A percentile compares a stretch with the other conserved stretches of the same genome.
phyloP scores from a whole-genome alignment of 345 rosid genomes.

The Combretum micranthum region DNA sequence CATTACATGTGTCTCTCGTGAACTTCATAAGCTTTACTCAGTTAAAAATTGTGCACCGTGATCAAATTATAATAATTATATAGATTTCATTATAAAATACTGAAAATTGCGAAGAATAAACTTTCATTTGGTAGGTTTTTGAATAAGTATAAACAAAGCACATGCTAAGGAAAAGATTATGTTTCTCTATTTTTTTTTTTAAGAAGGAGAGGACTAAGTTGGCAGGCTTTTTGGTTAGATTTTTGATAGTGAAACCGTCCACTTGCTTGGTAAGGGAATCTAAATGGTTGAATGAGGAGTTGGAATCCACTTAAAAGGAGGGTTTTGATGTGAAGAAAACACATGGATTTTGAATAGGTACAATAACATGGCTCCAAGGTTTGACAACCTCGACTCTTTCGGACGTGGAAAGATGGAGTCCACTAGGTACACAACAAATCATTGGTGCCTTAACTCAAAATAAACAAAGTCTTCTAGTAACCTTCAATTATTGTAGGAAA shows the following conservation, averaged over 20 bases:
- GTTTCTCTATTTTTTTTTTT: conserved; percentile 2
- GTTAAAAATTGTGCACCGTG: too few species aligned
- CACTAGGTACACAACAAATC: conserved; percentile 39
- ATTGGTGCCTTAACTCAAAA: conserved; percentile 50
- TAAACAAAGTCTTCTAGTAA: conserved; percentile 23
- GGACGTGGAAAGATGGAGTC: conserved; percentile 71
- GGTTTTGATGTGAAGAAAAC: conserved; percentile 33
- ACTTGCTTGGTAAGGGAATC: conserved; percentile 15
- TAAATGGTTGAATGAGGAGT: conserved; percentile 55
- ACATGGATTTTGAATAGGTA: conserved; percentile 23
- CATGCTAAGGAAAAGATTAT: too few species aligned
- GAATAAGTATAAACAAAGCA: too few species aligned
- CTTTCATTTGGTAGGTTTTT: too few species aligned
- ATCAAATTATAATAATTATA: too few species aligned
- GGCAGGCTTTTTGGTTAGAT: conserved; percentile 30
- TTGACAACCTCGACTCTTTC: conserved; percentile 35
- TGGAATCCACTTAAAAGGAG: conserved; percentile 55
- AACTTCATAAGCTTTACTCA: too few species aligned
- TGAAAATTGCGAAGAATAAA: too few species aligned
- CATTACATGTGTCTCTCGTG: too few species aligned
- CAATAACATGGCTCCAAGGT: conserved; percentile 34
- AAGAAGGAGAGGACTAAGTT: neutral
- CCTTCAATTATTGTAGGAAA: conserved; percentile 43
- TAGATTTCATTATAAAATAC: too few species aligned
- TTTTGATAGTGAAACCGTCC: conserved; percentile 56